These are phyloP conservation scores for Camelina hispida DNA, from an alignment of 345 rosid species.

Conservation along the genomic window DNA sequence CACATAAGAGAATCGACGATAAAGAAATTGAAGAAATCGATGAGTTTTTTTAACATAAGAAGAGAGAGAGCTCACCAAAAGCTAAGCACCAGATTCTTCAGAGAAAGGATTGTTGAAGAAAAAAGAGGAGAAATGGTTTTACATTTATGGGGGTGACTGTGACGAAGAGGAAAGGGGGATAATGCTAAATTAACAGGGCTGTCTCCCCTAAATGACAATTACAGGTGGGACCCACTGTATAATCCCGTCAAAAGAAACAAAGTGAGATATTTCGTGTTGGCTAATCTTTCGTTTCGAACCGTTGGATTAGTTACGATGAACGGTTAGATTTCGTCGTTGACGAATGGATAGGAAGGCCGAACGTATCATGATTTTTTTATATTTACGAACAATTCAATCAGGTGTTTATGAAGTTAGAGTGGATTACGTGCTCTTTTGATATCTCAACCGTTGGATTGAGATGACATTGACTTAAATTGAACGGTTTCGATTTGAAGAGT, in stretches of 20 bases:
- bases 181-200: constrained; percentile 32
- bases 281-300: constrained; percentile 5
- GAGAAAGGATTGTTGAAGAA: constrained; percentile 28
- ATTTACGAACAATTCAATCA: background rate
- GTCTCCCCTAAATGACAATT: constrained; percentile 24
- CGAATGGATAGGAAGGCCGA: constrained; percentile 38
- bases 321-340: constrained; percentile 20
- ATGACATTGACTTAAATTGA: background rate
- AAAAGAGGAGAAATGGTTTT: constrained; percentile 24
- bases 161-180: constrained; percentile 30
- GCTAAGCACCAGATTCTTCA: constrained; percentile 30
- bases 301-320: constrained; percentile 16
- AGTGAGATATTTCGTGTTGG: constrained; percentile 36
- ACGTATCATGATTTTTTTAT: constrained; percentile 7
- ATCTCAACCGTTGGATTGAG: constrained; percentile 22
- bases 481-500: background rate
- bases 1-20: background rate
- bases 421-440: background rate
- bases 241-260: constrained; percentile 16
- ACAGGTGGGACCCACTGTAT: constrained; percentile 41
- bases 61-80: constrained; percentile 39
- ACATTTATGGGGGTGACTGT: constrained; percentile 37
- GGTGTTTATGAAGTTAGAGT: background rate
- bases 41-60: background rate
- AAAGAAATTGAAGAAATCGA: background rate